Evolutionary conservation across 257 asterid genomes (phyloP).

Genomic region (Gynochthodes officinalis): DNA sequence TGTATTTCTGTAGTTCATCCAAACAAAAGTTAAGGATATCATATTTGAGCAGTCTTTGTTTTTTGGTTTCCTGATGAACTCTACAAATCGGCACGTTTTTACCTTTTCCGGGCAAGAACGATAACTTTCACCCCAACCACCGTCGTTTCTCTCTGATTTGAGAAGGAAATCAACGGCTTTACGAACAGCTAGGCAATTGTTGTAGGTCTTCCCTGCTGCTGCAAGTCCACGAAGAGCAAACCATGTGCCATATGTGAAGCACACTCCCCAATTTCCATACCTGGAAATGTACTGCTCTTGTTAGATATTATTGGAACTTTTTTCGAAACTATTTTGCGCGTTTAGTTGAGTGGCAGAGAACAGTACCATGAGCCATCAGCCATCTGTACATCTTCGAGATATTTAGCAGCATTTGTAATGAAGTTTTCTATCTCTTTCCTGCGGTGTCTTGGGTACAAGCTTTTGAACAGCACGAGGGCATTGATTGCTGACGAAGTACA

Average conservation of each 20-base stretch:
- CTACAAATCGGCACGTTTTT: neutral
- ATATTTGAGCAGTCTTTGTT: neutral
- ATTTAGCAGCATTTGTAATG: conserved; percentile 16
- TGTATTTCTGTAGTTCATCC: conserved; percentile 43
- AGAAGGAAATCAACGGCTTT: conserved; percentile 62
- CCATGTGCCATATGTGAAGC: conserved; percentile 37
- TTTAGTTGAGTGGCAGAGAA: neutral
- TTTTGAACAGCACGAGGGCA: conserved; percentile 25
- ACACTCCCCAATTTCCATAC: conserved; percentile 32
- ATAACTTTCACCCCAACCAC: conserved; percentile 97
- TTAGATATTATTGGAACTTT: neutral
- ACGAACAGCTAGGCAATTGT: conserved; percentile 46
- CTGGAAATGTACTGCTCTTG: conserved; percentile 3
- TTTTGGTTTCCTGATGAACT: neutral
- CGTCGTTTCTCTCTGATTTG: conserved; percentile 55
- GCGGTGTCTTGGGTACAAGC: conserved; percentile 26
- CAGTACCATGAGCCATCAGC: conserved; percentile 36
- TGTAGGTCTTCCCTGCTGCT: conserved; percentile 22
- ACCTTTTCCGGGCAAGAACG: conserved; percentile 87
- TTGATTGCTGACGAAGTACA: conserved; percentile 36
- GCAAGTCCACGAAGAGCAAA: conserved; percentile 32
- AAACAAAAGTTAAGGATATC: neutral
- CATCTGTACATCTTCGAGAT: conserved; percentile 27
- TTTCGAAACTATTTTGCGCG: neutral
- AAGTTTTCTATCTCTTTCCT: conserved; percentile 25